Percentiles rank a stretch among this genome's conserved stretches.
These are phyloP conservation scores for Nakaseomyces kungkrabaensis DNA, from an alignment of 1,139 yeast genomes.

Conservation along the genomic window DNA sequence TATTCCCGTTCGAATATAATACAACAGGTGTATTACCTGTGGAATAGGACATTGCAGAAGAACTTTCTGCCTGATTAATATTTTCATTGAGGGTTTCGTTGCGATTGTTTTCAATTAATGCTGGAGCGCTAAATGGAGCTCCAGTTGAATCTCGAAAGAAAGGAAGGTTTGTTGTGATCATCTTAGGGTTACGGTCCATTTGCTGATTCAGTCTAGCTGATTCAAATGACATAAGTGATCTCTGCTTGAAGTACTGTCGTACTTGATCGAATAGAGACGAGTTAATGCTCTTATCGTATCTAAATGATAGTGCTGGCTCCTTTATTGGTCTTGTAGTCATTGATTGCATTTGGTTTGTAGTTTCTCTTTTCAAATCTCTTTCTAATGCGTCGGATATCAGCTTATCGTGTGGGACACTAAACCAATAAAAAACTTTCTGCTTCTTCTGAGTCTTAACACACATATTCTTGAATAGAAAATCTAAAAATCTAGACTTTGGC, in stretches of 20 bases:
- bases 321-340: conserved; percentile 51
- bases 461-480: conserved; percentile 73
- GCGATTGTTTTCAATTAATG: neutral
- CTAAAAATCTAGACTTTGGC: conserved; percentile 79
- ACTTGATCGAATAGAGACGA: conserved; percentile 23
- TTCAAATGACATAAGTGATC: neutral
- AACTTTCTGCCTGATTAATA: neutral
- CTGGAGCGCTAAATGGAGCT: neutral
- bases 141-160: neutral
- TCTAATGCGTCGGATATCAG: conserved; percentile 90
- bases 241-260: conserved; percentile 1
- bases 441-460: conserved; percentile 93
- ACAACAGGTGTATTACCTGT: conserved; percentile 1
- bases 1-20: neutral
- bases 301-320: conserved; percentile 58
- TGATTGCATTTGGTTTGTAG: conserved; percentile 34
- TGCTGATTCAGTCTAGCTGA: neutral
- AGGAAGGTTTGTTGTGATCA: neutral
- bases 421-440: conserved; percentile 96
- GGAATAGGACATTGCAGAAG: neutral
- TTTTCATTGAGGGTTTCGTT: neutral
- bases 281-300: conserved; percentile 32
- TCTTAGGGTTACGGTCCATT: neutral
- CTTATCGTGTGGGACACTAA: conserved; percentile 88
- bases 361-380: conserved; percentile 79